These are phyloP conservation scores for Carex scoparia DNA, from an alignment of 176 grass and related monocot genomes.

Conservation along the genomic window DNA sequence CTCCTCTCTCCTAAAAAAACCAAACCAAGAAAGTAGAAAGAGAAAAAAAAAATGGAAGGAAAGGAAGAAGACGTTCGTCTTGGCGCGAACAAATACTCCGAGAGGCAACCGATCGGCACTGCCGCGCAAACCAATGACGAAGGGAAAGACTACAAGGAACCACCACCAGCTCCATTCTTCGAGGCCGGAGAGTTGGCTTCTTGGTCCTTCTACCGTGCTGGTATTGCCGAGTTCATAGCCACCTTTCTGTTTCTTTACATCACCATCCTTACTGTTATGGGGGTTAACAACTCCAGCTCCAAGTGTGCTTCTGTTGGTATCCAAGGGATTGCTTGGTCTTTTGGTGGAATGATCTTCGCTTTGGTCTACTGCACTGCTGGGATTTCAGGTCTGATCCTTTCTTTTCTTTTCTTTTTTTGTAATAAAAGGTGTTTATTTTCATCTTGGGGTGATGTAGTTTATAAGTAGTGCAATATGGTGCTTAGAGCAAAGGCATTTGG, in stretches of 20 bases:
- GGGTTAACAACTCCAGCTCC: slow-evolving; percentile 30
- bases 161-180: slow-evolving; percentile 59
- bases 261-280: slow-evolving; percentile 69
- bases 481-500: not conserved
- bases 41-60: slow-evolving; percentile 41
- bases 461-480: not conserved
- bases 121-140: slow-evolving; percentile 53
- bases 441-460: not conserved
- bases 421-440: not conserved
- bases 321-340: slow-evolving; percentile 82
- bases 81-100: slow-evolving; percentile 65
- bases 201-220: slow-evolving; percentile 90
- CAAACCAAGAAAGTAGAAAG: not conserved
- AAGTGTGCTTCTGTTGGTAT: slow-evolving; percentile 79
- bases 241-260: slow-evolving; percentile 95
- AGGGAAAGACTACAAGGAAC: slow-evolving; percentile 85
- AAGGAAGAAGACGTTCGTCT: slow-evolving; percentile 87
- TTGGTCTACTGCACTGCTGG: slow-evolving; percentile 49
- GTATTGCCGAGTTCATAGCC: slow-evolving; percentile 87
- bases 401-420: not conserved
- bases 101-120: slow-evolving; percentile 81
- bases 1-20: not conserved
- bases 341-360: slow-evolving; percentile 51
- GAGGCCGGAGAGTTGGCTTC: slow-evolving; percentile 61
- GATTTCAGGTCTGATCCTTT: slow-evolving; percentile 27